Conservation (phyloP, 169 alveolate species). For the Babesia bigemina region DNA sequence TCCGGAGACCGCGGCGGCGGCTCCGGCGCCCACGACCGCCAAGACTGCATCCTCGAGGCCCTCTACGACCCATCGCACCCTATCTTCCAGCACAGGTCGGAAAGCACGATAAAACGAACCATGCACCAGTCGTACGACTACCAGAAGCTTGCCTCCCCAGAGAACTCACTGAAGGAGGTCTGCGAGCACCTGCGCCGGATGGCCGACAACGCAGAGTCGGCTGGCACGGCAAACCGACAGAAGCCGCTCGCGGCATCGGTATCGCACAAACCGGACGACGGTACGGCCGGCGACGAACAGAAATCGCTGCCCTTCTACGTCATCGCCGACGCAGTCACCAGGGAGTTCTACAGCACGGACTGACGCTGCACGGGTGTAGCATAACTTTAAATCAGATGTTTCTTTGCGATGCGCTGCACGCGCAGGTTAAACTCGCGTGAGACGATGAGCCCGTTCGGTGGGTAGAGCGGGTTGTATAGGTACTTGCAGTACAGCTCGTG, state of each 20-base stretch:
- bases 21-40: too few relatives aligned
- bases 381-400: conserved; percentile 63
- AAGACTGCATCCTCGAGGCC: conserved; percentile 50
- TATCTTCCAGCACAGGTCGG: conserved; percentile 49
- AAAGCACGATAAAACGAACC: neutral
- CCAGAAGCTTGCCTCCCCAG: conserved; percentile 19
- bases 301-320: conserved; percentile 43
- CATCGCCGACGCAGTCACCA: conserved; percentile 62
- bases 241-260: conserved; percentile 51
- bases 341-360: conserved; percentile 35
- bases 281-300: neutral
- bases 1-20: conserved; percentile 6
- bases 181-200: conserved; percentile 36
- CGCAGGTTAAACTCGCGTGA: conserved; percentile 40
- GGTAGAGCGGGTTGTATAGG: conserved; percentile 75
- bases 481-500: conserved; percentile 84
- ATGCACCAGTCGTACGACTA: conserved; percentile 3
- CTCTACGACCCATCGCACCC: conserved; percentile 67
- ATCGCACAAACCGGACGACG: conserved; percentile 18
- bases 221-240: conserved; percentile 52
- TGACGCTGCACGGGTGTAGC: conserved; percentile 32
- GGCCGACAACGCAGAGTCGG: conserved; percentile 12
- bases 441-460: conserved; percentile 49
- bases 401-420: conserved; percentile 64
- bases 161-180: conserved; percentile 25